Conservation (phyloP, 73 alveolate species). For the Tetrahymena malaccensis region DNA sequence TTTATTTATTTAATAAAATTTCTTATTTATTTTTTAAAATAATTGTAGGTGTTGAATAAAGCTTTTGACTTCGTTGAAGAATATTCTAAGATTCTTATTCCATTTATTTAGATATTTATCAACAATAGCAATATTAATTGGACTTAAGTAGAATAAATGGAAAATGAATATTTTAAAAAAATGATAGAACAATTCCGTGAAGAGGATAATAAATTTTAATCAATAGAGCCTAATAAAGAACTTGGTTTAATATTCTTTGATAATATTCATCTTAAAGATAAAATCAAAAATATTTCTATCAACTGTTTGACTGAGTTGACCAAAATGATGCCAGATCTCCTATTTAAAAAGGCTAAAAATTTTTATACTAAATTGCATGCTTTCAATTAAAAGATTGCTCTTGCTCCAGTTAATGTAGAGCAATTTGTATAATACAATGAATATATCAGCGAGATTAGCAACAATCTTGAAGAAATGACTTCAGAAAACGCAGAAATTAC, state of each 20-base stretch:
- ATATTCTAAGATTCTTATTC: slow-evolving; percentile 31
- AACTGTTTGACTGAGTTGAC: slow-evolving; percentile 34
- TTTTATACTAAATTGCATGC: slow-evolving; percentile 10
- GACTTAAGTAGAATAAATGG: neutral
- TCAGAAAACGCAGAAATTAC: slow-evolving; percentile 51
- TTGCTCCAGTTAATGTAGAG: slow-evolving; percentile 59
- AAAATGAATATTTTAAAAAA: slow-evolving; percentile 5
- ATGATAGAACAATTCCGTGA: slow-evolving; percentile 38
- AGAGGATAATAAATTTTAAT: slow-evolving; percentile 45
- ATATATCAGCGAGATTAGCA: slow-evolving; percentile 45
- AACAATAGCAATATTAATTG: slow-evolving; percentile 45
- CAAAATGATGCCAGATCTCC: slow-evolving; percentile 37
- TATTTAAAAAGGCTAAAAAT: slow-evolving; percentile 37
- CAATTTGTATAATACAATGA: slow-evolving; percentile 58
- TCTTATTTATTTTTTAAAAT: neutral
- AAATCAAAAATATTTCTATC: slow-evolving; percentile 45
- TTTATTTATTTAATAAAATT: slow-evolving; percentile 38
- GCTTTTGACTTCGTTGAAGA: slow-evolving; percentile 50
- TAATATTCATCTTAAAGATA: slow-evolving; percentile 44
- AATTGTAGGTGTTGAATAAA: slow-evolving; percentile 21
- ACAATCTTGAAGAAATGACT: slow-evolving; percentile 50
- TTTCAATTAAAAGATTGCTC: slow-evolving; percentile 23
- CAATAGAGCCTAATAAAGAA: slow-evolving; percentile 47
- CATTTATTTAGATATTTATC: slow-evolving; percentile 49
- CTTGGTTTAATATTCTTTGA: slow-evolving; percentile 59